Evolutionary conservation across 2,329 filamentous ascomycete species (phyloP).

Genomic region (Penicillium sp.): DNA sequence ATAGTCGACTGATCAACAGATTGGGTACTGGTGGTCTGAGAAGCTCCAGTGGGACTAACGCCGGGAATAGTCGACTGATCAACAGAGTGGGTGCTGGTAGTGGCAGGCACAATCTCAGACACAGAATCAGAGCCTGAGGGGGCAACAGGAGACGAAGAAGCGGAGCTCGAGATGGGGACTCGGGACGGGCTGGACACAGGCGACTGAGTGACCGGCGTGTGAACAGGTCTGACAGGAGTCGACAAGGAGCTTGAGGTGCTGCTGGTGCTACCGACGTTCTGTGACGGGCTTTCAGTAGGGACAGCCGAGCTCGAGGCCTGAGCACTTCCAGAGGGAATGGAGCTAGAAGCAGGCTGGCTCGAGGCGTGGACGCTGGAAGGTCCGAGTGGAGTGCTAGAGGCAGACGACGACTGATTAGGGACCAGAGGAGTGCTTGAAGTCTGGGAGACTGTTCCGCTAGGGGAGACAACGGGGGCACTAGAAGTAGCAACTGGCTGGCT

Average conservation of each 20-base stretch:
- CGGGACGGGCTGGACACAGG: neutral
- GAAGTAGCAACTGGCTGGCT: neutral
- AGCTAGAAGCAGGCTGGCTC: neutral
- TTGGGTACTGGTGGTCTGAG: neutral
- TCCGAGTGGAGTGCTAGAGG: neutral
- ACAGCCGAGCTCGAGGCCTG: conserved; percentile 6
- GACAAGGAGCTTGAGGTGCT: conserved; percentile 12
- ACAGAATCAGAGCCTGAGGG: neutral
- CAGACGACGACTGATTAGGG: neutral
- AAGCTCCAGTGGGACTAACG: neutral
- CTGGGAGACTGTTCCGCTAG: neutral
- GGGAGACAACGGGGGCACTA: neutral
- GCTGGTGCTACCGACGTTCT: conserved; percentile 8
- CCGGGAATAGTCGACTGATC: neutral
- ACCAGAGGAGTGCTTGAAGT: neutral
- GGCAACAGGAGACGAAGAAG: neutral
- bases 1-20: neutral
- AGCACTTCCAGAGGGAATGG: neutral
- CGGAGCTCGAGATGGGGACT: conserved; percentile 8
- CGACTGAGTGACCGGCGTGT: neutral
- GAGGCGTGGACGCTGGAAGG: neutral
- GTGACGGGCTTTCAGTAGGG: conserved; percentile 8
- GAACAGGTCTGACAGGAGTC: neutral
- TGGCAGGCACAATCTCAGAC: neutral
- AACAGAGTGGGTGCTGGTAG: neutral